Percentiles rank a stretch among this genome's conserved stretches.
These are phyloP conservation scores for Benincasa hispida DNA, from an alignment of 306 rosid species.

Conservation along the genomic window DNA sequence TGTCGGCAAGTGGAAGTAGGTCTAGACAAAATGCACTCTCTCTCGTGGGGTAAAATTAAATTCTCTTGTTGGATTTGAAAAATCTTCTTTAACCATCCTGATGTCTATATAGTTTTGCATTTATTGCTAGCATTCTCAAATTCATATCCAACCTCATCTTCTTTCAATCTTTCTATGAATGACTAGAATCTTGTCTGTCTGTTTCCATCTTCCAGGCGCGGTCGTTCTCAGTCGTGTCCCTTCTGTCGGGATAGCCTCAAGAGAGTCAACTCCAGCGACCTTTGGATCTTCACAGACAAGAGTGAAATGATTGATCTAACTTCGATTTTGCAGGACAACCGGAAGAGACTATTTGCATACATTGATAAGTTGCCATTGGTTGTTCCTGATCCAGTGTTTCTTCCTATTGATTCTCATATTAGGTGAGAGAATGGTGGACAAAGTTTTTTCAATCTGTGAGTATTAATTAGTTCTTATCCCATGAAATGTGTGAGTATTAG, in stretches of 20 bases:
- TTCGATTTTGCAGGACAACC: slow-evolving; percentile 50
- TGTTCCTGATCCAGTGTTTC: slow-evolving; percentile 42
- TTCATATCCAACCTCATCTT: neutral
- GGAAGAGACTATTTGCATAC: slow-evolving; percentile 59
- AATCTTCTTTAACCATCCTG: neutral
- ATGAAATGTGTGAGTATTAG: neutral
- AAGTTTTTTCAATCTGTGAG: slow-evolving; percentile 10
- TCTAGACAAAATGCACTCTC: neutral
- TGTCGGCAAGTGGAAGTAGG: neutral
- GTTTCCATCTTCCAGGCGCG: slow-evolving; percentile 35
- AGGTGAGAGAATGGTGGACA: slow-evolving; percentile 23
- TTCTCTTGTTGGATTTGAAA: neutral
- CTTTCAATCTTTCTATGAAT: neutral
- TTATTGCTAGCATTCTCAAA: neutral
- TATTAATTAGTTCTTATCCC: neutral
- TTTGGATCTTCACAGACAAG: slow-evolving; percentile 66
- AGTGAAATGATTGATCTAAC: slow-evolving; percentile 41
- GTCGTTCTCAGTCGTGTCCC: slow-evolving; percentile 78
- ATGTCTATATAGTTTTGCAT: neutral
- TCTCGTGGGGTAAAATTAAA: neutral
- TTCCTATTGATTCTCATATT: slow-evolving; percentile 41
- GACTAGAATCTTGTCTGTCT: neutral
- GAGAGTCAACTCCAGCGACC: slow-evolving; percentile 67
- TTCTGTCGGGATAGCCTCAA: slow-evolving; percentile 76
- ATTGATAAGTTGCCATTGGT: slow-evolving; percentile 58